phyloP scores from a whole-genome alignment of 495 filamentous ascomycete genomes.

The Melanomma pulvis-pyrius region DNA sequence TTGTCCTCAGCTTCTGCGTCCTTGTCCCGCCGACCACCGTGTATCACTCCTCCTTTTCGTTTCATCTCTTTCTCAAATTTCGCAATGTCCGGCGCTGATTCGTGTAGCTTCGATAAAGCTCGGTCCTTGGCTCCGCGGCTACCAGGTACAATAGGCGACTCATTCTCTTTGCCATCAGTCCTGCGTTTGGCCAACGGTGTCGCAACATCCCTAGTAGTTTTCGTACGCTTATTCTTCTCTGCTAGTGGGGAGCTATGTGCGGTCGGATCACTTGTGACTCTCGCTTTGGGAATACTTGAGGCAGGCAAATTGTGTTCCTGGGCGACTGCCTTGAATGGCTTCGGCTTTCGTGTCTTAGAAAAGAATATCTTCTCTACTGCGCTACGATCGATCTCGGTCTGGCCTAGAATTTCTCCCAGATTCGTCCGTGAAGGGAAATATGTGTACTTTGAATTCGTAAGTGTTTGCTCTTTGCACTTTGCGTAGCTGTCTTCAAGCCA shows the following conservation, averaged over 20 bases:
- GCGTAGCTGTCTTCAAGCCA: slow-evolving; percentile 99
- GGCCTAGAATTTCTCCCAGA: slow-evolving; percentile 86
- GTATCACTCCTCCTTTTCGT: slow-evolving; percentile 78
- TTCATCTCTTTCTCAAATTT: slow-evolving; percentile 94
- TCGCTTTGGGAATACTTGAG: slow-evolving; percentile 1
- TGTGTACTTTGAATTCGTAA: slow-evolving; percentile 71
- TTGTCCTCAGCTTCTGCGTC: slow-evolving; percentile 41
- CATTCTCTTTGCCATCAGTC: slow-evolving; percentile 76
- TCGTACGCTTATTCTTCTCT: slow-evolving; percentile 22
- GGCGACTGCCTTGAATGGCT: slow-evolving; percentile 6
- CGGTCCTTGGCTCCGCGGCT: slow-evolving; percentile 86
- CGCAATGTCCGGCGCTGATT: slow-evolving; percentile 77
- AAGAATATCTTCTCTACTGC: slow-evolving; percentile 61
- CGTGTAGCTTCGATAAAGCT: slow-evolving; percentile 74
- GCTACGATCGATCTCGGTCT: slow-evolving; percentile 67
- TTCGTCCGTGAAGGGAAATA: slow-evolving; percentile 88
- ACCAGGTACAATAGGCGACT: slow-evolving; percentile 74
- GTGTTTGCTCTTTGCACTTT: slow-evolving; percentile 69
- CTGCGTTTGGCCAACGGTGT: slow-evolving; percentile 54
- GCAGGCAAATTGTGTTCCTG: neutral
- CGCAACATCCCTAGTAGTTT: slow-evolving; percentile 33
- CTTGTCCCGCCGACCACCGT: slow-evolving; percentile 65
- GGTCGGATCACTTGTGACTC: slow-evolving; percentile 11
- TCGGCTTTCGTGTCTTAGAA: slow-evolving; percentile 35
- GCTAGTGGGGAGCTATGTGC: slow-evolving; percentile 31